Conservation (phyloP, 129 eudicot genomes). For the Lonicera japonica region DNA sequence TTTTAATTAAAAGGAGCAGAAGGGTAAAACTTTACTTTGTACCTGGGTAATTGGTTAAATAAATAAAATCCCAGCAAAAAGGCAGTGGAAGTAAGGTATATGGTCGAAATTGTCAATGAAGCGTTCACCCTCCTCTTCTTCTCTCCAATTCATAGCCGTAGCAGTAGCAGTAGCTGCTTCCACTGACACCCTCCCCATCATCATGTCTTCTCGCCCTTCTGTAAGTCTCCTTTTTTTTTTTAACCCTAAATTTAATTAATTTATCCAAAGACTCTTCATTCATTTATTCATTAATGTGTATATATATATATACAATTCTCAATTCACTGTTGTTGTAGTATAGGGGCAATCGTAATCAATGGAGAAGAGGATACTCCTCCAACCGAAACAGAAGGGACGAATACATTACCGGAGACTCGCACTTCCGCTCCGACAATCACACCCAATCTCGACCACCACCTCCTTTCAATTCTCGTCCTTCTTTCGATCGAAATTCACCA, state of each 20-base stretch:
- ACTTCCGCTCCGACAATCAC: constrained; percentile 24
- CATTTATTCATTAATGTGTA: not conserved
- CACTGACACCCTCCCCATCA: constrained; percentile 25
- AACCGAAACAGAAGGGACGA: constrained; percentile 18
- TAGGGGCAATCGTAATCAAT: constrained; percentile 45
- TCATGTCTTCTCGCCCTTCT: constrained; percentile 46
- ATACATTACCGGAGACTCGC: constrained; percentile 30
- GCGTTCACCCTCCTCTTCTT: constrained; percentile 4
- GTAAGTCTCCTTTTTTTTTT: constrained; percentile 18
- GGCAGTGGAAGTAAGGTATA: too few relatives aligned
- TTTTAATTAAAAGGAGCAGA: too few relatives aligned
- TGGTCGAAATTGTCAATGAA: too few relatives aligned
- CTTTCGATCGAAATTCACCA: not conserved
- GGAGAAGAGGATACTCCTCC: constrained; percentile 50
- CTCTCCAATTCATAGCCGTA: constrained; percentile 23
- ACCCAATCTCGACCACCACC: constrained; percentile 3
- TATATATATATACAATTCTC: not conserved
- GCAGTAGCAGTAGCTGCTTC: constrained; percentile 24
- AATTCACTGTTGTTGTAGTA: constrained; percentile 29
- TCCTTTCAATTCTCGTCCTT: constrained; percentile 15
- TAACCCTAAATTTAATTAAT: constrained; percentile 9
- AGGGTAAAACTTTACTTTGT: too few relatives aligned
- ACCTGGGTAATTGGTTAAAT: too few relatives aligned
- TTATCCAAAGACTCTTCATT: not conserved
- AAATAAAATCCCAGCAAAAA: too few relatives aligned